phyloP scores from a whole-genome alignment of 371 early-diverging fungal genomes.

The Syncephalastrum racemosum region DNA sequence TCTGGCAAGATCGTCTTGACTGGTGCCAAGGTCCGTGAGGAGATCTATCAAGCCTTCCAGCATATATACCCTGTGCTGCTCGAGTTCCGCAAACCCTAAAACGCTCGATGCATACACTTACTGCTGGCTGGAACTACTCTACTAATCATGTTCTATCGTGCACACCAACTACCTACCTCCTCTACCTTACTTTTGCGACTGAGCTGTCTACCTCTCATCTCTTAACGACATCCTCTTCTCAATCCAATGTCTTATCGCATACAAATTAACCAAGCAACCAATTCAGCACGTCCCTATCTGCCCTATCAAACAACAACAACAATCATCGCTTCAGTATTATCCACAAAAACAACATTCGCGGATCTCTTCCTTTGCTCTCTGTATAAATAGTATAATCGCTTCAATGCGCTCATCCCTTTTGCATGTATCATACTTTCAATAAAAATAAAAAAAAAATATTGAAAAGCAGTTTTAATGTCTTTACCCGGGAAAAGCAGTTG shows the following conservation, averaged over 20 bases:
- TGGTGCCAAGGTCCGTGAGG: conserved; percentile 99
- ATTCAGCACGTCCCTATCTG: not conserved
- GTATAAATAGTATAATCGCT: conserved; percentile 4
- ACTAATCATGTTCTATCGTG: no score
- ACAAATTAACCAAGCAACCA: no score
- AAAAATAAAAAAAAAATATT: conserved; percentile 8
- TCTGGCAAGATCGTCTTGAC: conserved; percentile 99
- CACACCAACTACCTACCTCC: no score
- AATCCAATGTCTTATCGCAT: no score
- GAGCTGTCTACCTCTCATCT: no score
- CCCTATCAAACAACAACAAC: not conserved
- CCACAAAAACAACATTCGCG: not conserved
- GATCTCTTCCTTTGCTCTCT: not conserved
- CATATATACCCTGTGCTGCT: conserved; percentile 99
- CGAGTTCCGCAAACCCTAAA: conserved; percentile 81
- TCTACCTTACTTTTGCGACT: no score
- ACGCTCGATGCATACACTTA: conserved; percentile 1
- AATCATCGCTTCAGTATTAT: conserved; percentile 1
- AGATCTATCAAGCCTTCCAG: conserved; percentile 99
- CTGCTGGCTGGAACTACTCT: not conserved
- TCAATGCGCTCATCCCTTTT: not conserved
- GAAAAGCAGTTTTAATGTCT: not conserved
- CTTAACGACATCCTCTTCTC: no score
- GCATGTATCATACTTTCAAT: conserved; percentile 1
- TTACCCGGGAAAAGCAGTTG: not conserved